Percentiles rank a stretch among this genome's conserved stretches.
Conservation (phyloP, 106 monocot species). For the Phalaenopsis equestris region DNA sequence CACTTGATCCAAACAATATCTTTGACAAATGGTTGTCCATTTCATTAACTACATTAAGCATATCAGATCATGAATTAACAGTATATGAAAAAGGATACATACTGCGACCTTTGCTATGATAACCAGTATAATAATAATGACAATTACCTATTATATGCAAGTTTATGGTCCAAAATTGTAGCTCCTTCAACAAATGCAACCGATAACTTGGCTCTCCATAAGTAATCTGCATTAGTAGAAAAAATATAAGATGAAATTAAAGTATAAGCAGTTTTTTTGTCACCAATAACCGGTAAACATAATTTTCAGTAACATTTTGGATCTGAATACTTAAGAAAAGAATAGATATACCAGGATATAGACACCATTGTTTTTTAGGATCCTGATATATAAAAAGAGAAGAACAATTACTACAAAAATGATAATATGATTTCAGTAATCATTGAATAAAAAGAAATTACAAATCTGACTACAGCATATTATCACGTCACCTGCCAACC, state of each 20-base stretch:
- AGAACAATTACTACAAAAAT: not conserved
- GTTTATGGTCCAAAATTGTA: slow-evolving; percentile 51
- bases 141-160: slow-evolving; percentile 82
- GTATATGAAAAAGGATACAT: not conserved
- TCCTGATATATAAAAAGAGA: slow-evolving; percentile 28
- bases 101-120: not conserved
- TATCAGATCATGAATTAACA: not conserved
- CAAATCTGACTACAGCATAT: not conserved
- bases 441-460: not conserved
- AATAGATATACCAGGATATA: slow-evolving; percentile 76
- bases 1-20: too few species aligned
- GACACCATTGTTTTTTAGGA: slow-evolving; percentile 80
- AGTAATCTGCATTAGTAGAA: slow-evolving; percentile 56
- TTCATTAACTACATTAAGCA: too few species aligned
- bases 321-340: not conserved
- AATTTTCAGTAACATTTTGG: not conserved
- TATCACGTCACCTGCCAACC: slow-evolving; percentile 55
- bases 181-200: slow-evolving; percentile 50
- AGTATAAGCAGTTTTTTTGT: not conserved
- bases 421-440: not conserved
- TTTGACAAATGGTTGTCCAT: too few species aligned
- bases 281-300: not conserved
- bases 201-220: slow-evolving; percentile 94
- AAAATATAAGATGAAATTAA: not conserved
- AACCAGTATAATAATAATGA: not conserved